Conservation (phyloP, 371 early-diverging fungal genomes). For the Synchytrium microbalum region DNA sequence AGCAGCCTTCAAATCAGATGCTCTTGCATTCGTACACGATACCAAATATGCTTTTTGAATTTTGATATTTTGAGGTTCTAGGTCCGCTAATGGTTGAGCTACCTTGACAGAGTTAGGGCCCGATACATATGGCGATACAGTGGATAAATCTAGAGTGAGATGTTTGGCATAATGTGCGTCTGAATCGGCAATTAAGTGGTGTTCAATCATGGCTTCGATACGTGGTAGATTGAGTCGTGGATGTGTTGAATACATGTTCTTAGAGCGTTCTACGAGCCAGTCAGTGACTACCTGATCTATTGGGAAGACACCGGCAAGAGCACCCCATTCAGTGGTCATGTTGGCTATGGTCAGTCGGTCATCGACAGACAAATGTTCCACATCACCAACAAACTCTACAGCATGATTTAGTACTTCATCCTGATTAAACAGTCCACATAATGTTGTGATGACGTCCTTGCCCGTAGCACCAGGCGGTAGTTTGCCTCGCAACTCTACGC, state of each 20-base stretch:
- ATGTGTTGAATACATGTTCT: slow-evolving; percentile 24
- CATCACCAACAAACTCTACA: slow-evolving; percentile 80
- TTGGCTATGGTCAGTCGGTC: slow-evolving; percentile 92
- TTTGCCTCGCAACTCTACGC: slow-evolving; percentile 66
- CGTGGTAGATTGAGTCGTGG: slow-evolving; percentile 63
- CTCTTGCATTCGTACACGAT: slow-evolving; percentile 88
- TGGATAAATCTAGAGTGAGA: slow-evolving; percentile 77
- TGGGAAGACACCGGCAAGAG: slow-evolving; percentile 91
- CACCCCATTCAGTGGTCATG: slow-evolving; percentile 99
- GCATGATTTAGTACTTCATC: slow-evolving; percentile 92
- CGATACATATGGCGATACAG: slow-evolving; percentile 77
- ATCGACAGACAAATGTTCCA: slow-evolving; percentile 61
- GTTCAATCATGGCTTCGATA: slow-evolving; percentile 46
- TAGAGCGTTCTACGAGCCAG: slow-evolving; percentile 52
- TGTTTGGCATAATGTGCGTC: slow-evolving; percentile 76
- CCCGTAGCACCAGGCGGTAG: slow-evolving; percentile 79
- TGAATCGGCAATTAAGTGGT: slow-evolving; percentile 45
- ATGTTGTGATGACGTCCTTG: slow-evolving; percentile 89
- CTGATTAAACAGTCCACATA: slow-evolving; percentile 75
- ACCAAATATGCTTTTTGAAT: slow-evolving; percentile 95
- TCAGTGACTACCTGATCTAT: slow-evolving; percentile 69
- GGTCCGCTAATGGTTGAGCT: slow-evolving; percentile 65
- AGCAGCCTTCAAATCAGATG: slow-evolving; percentile 76
- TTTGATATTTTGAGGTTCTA: slow-evolving; percentile 58
- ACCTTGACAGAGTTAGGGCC: slow-evolving; percentile 94